These are phyloP conservation scores for Umbelopsis sp. DNA, from an alignment of 371 early-diverging fungal genomes.

Conservation along the genomic window DNA sequence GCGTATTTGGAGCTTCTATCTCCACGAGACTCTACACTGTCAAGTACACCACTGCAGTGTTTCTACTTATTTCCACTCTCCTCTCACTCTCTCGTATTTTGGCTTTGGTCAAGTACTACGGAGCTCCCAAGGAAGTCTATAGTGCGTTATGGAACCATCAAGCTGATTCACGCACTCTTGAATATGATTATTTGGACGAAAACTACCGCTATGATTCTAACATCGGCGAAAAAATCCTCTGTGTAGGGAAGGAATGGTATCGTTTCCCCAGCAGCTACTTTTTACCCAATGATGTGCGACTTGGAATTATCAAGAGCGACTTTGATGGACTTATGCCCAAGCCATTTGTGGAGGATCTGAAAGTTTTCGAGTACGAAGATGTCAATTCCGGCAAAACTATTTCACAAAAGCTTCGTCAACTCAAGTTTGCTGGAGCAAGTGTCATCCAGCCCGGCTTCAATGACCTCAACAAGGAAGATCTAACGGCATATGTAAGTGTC, in stretches of 20 bases:
- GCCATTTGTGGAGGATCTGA: constrained; percentile 53
- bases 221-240: constrained; percentile 56
- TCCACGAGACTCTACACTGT: constrained; percentile 12
- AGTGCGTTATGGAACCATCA: constrained; percentile 43
- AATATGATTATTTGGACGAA: constrained; percentile 40
- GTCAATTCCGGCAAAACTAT: constrained; percentile 22
- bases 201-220: constrained; percentile 33
- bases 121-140: constrained; percentile 69
- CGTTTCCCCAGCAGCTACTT: constrained; percentile 92
- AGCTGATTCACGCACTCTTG: constrained; percentile 34
- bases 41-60: not conserved
- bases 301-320: constrained; percentile 64
- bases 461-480: constrained; percentile 72
- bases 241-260: constrained; percentile 95
- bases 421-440: constrained; percentile 46
- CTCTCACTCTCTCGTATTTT: constrained; percentile 68
- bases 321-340: constrained; percentile 76
- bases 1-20: constrained; percentile 38
- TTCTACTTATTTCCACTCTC: constrained; percentile 13
- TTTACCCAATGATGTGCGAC: constrained; percentile 67
- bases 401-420: constrained; percentile 35
- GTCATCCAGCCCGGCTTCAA: constrained; percentile 65
- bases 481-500: constrained; percentile 57
- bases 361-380: constrained; percentile 30
- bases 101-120: constrained; percentile 65